Evolutionary conservation across 2,329 filamentous ascomycete species (phyloP).

Genomic region (Fusarium sp.): DNA sequence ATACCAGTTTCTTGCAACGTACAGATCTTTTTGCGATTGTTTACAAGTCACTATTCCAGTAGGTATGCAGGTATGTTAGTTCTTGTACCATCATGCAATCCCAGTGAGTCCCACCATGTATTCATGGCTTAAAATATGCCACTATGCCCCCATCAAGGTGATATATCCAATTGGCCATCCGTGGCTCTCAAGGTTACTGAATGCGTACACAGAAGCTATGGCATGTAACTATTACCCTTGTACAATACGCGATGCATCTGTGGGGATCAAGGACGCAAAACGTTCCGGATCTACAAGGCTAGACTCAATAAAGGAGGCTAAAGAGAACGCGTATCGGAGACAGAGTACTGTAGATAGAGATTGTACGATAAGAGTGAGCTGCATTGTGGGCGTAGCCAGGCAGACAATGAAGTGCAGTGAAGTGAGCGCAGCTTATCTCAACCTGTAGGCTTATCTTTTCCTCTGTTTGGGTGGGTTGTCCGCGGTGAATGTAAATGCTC

Average conservation of each 20-base stretch:
- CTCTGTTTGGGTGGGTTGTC: conserved; percentile 1
- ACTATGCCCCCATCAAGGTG: conserved; percentile 17
- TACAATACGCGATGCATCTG: conserved; percentile 16
- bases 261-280: conserved; percentile 18
- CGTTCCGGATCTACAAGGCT: conserved; percentile 33
- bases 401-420: neutral
- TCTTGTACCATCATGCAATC: neutral
- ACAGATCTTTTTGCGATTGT: neutral
- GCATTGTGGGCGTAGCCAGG: conserved; percentile 13
- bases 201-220: neutral
- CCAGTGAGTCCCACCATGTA: neutral
- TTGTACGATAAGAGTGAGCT: conserved; percentile 10
- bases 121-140: neutral
- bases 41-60: neutral
- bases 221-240: conserved; percentile 7
- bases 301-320: conserved; percentile 30
- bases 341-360: neutral
- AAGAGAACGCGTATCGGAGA: conserved; percentile 12
- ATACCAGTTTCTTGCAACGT: neutral
- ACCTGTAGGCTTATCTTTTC: conserved; percentile 19
- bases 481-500: conserved; percentile 9
- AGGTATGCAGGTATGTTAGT: neutral
- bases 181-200: conserved; percentile 26
- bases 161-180: neutral
- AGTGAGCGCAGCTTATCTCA: conserved; percentile 28